These are phyloP conservation scores for Wickerhamiella australiensis DNA, from an alignment of 805 yeast species.

Conservation along the genomic window DNA sequence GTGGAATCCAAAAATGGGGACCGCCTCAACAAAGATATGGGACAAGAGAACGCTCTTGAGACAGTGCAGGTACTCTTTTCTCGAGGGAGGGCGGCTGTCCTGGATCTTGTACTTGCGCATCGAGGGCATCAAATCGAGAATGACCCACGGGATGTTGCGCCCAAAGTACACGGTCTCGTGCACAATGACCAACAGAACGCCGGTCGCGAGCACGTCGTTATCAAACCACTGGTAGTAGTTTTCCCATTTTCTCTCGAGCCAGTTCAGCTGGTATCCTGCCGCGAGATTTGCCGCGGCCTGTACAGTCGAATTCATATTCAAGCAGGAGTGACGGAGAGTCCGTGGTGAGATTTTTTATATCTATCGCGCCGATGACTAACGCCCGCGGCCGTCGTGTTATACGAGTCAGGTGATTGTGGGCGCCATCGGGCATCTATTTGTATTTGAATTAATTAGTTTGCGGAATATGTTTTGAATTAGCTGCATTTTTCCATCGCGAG, in stretches of 20 bases:
- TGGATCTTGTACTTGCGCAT: slow-evolving; percentile 84
- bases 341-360: neutral
- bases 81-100: slow-evolving; percentile 67
- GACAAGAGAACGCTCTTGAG: slow-evolving; percentile 70
- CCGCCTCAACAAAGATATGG: slow-evolving; percentile 85
- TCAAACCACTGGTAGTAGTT: slow-evolving; percentile 72
- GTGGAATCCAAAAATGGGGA: slow-evolving; percentile 96
- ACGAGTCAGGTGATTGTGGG: slow-evolving; percentile 2
- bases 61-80: slow-evolving; percentile 87
- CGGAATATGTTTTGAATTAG: too few relatives aligned
- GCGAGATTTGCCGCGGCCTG: neutral
- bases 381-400: neutral
- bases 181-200: slow-evolving; percentile 62
- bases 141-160: slow-evolving; percentile 84
- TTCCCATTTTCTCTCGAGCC: slow-evolving; percentile 72
- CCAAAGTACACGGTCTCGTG: slow-evolving; percentile 90
- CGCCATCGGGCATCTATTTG: too few relatives aligned
- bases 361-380: slow-evolving; percentile 4
- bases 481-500: too few relatives aligned
- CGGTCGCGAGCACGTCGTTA: slow-evolving; percentile 88
- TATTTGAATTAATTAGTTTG: too few relatives aligned
- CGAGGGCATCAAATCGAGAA: slow-evolving; percentile 73
- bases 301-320: slow-evolving; percentile 4
- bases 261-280: slow-evolving; percentile 21
- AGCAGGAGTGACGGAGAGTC: neutral